Base-by-base conservation (phyloP, 1,284 basidiomycete genomes). In the Mycena sp. region DNA sequence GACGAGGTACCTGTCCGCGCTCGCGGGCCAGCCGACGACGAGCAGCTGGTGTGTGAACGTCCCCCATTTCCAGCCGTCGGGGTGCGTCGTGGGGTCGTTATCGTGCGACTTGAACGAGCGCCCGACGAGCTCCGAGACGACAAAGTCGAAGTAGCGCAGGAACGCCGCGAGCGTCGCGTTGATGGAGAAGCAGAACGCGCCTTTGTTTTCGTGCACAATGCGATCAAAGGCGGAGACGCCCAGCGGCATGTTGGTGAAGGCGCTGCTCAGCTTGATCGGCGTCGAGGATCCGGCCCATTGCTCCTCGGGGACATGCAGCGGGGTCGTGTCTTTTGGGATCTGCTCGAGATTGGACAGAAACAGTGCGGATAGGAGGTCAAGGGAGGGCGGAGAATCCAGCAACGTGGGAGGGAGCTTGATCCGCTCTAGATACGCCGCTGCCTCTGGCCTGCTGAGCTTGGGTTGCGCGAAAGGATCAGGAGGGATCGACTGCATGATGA, bases 141-240 rank as follows among this genome's bases (percentile, higher is more conserved):
- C 44, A 32, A 67, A 67, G 4, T 58, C 65, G 16, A 63, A 64
- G 29, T 43, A 60, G 1, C 65, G 57, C 6, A 67, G 58, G 26
- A 67, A 50, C 16, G 43, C 25, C 2, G 65, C 61, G 16, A 67
- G 64, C 0, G 57, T 58, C 6, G 65, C 58, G 51, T 67, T 67
- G n/a, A 67, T 49, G 19, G 65, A 49, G 38, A 67, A 67, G 30
- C 65, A 67, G 32, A 64, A 67, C 40, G 65, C 65, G 52, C 65
- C 65, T 41, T 67, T 67, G 58, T 45, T 57, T 16, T 67, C 61
- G 44, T 49, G 49, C 4, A 67, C 40, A 7, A 67, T 67, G 16
- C 65, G 58, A 41, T 58, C 52, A 11, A 61, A 48, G 11, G 65
- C 25, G 32, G 58, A 43, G 16, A 35, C 45, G 5, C 65, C 65